Percentiles rank a stretch among this genome's conserved stretches.
Conservation (phyloP, 2,329 filamentous ascomycete species). For the Colletotrichum falcatum region DNA sequence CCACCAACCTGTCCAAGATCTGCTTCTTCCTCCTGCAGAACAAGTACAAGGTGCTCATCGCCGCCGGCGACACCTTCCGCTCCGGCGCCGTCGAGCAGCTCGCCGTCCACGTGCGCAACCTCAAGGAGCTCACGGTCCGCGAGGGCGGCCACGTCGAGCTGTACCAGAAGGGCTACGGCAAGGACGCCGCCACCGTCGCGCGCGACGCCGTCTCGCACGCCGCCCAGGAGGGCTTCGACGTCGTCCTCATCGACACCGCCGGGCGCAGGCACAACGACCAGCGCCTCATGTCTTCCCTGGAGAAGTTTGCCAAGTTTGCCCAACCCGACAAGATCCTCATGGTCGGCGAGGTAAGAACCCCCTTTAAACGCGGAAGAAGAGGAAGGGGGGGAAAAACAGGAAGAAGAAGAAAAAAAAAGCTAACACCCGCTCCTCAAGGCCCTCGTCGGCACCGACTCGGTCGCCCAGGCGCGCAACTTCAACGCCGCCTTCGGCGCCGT, state of each 20-base stretch:
- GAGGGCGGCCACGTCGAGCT: conserved; percentile 89
- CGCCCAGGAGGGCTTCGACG: conserved; percentile 81
- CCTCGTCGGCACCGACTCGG: conserved; percentile 93
- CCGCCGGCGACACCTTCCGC: conserved; percentile 95
- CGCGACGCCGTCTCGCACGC: conserved; percentile 92
- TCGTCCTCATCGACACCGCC: conserved; percentile 96
- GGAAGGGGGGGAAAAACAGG: conserved; percentile 16
- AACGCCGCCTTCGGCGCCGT: conserved; percentile 89
- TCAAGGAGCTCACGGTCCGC: conserved; percentile 87
- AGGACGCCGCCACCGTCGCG: conserved; percentile 94
- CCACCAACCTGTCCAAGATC: conserved; percentile 96
- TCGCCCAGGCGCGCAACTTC: conserved; percentile 96
- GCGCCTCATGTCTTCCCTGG: conserved; percentile 93
- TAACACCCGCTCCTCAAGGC: conserved; percentile 61
- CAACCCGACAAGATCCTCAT: conserved; percentile 98
- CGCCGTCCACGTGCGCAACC: conserved; percentile 92
- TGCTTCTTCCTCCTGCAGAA: conserved; percentile 98
- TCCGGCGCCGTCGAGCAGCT: conserved; percentile 97
- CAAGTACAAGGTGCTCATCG: conserved; percentile 94
- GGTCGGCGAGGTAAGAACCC: conserved; percentile 71
- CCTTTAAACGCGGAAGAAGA: not conserved
- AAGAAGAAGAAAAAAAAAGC: not conserved
- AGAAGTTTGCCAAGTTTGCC: conserved; percentile 97
- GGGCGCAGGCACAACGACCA: conserved; percentile 95
- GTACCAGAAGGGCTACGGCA: conserved; percentile 97